Base-by-base conservation (phyloP, 306 rosid genomes). In the Rosa persica region DNA sequence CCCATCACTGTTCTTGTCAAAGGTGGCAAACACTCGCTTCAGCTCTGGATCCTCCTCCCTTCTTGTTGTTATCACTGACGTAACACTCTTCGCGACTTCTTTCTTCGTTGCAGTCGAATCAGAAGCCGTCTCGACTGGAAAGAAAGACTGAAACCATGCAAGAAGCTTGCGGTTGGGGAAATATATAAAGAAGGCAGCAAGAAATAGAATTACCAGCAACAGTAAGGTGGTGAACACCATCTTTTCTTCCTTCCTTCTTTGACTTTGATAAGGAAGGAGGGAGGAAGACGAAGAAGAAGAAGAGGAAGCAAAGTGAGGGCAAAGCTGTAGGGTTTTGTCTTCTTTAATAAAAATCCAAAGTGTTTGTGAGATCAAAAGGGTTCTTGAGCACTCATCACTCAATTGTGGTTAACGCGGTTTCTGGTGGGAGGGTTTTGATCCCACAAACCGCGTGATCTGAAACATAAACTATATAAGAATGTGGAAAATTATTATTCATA, bases 1-100 rank as follows among this genome's bases (percentile, higher is more conserved):
- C 0, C 96, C 96, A 8, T 93, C 97, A 8, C 87, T 89, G 67
- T 92, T 89, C 87, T 89, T 92, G 89, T 92, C 97, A 27, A 92
- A 92, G 0, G 93, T 92, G 6, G 90, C 80, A 38, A 90, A 93
- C 60, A 93, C 83, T 48, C 67, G 83, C 40, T 76, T 82, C 0
- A 90, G 90, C 84, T 90, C 91, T 3, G 77, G 72, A 48, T 65
- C 75, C 40, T 67, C 77, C 79, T 54, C 49, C 36, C 60, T 25
- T 61, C 36, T 61, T 30, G 70, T 82, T 51, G 76, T 30, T 34
- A 70, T 3, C 38, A 60, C 38, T 5, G 38, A 13, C 34, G 8
- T 25, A 27, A 2, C 67, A 2, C 7, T 16, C 12, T 22, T 16
- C 61, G 27, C 38, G 0, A 38, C 70, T 34, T 65, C 23, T 39